These are phyloP conservation scores for Ehretia macrophylla DNA, from an alignment of 257 asterid species.

Conservation along the genomic window DNA sequence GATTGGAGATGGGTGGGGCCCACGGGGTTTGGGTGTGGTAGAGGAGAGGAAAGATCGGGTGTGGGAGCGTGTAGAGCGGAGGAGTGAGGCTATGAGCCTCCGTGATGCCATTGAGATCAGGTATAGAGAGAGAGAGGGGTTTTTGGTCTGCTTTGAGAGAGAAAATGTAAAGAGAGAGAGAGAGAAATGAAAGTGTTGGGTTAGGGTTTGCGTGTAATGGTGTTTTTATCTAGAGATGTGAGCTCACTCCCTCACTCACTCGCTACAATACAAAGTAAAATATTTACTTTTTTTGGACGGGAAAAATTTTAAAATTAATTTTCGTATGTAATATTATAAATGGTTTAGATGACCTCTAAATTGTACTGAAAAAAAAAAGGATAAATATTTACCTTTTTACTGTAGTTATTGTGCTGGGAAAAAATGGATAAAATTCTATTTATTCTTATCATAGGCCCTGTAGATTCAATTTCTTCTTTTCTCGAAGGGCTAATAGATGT, in stretches of 20 bases:
- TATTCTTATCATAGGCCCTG: too few species aligned
- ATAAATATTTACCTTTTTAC: too few species aligned
- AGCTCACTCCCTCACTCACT: background rate
- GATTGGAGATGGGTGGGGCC: slow-evolving; percentile 36
- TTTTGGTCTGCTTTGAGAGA: slow-evolving; percentile 12
- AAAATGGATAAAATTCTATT: too few species aligned
- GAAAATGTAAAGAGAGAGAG: background rate
- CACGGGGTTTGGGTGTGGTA: slow-evolving; percentile 1
- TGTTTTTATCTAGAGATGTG: background rate
- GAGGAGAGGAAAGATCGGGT: slow-evolving; percentile 23
- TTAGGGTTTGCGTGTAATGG: background rate
- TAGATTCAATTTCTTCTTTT: too few species aligned
- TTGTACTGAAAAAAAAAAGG: too few species aligned
- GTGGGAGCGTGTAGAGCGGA: slow-evolving; percentile 44
- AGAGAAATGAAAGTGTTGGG: background rate
- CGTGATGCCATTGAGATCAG: slow-evolving; percentile 53
- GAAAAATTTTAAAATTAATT: too few species aligned
- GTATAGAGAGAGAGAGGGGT: slow-evolving; percentile 7
- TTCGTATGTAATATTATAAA: too few species aligned
- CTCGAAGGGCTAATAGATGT: too few species aligned
- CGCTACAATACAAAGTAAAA: too few species aligned
- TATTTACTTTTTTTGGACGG: too few species aligned
- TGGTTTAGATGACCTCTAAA: too few species aligned
- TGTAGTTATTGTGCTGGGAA: too few species aligned
- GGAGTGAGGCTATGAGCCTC: slow-evolving; percentile 78